Percentiles rank a stretch among this genome's conserved stretches.
phyloP scores from a whole-genome alignment of 768 basidiomycete genomes.

The Chlorophyllum brunneum region DNA sequence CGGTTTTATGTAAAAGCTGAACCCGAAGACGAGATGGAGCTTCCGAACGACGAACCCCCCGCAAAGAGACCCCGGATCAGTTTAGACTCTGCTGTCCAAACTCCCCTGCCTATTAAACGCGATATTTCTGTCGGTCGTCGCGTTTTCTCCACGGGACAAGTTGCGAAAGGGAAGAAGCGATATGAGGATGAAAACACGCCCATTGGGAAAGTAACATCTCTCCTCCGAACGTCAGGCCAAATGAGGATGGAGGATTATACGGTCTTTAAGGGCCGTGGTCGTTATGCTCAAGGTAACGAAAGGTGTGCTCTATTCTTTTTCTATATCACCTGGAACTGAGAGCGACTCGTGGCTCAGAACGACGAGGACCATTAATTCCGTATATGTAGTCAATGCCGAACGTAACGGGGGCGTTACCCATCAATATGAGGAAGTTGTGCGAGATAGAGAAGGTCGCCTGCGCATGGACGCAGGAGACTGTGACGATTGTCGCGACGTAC shows the following conservation, averaged over 20 bases:
- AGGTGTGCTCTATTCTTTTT: conserved; percentile 22
- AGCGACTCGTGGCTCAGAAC: conserved; percentile 18
- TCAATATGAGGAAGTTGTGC: conserved; percentile 76
- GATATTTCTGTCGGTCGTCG: neutral
- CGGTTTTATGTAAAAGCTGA: conserved; percentile 2
- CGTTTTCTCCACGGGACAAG: conserved; percentile 3
- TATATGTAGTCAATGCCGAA: conserved; percentile 62
- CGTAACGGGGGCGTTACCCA: conserved; percentile 63
- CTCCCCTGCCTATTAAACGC: neutral
- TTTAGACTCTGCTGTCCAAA: neutral
- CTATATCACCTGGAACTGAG: neutral
- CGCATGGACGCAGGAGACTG: conserved; percentile 75
- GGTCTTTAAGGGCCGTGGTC: conserved; percentile 14
- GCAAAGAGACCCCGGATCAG: conserved; percentile 4
- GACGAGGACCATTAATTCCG: conserved; percentile 52
- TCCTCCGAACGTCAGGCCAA: neutral
- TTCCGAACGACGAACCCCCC: neutral
- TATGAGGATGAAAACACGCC: conserved; percentile 10
- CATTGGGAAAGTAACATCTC: neutral
- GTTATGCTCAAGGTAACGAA: conserved; percentile 13
- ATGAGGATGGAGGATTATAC: conserved; percentile 9
- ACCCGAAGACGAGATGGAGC: neutral
- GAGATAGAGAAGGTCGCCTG: conserved; percentile 58
- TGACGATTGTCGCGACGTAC: conserved; percentile 75
- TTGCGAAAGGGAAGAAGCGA: conserved; percentile 1